phyloP scores from a whole-genome alignment of 2,329 filamentous ascomycete genomes.

The Aschersonia sp. region DNA sequence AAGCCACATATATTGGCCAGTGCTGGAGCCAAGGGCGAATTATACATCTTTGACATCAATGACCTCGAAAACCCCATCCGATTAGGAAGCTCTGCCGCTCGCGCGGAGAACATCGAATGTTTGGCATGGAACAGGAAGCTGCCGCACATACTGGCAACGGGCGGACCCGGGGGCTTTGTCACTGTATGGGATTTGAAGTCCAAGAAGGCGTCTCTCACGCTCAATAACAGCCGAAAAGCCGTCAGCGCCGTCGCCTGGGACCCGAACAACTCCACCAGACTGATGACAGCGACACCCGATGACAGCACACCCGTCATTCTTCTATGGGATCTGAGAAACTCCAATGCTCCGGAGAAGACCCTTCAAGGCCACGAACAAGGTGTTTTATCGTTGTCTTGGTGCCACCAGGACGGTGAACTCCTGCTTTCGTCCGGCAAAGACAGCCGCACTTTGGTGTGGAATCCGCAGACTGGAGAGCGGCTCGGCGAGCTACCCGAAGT shows the following conservation, averaged over 20 bases:
- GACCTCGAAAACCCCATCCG: constrained; percentile 80
- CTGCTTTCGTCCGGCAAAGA: constrained; percentile 92
- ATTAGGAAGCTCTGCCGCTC: constrained; percentile 73
- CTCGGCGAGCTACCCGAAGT: constrained; percentile 92
- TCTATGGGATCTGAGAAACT: constrained; percentile 91
- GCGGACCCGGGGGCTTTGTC: constrained; percentile 84
- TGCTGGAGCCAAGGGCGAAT: constrained; percentile 85
- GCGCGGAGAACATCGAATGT: constrained; percentile 90
- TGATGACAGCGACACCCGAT: constrained; percentile 82
- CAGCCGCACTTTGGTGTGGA: constrained; percentile 92
- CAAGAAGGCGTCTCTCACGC: constrained; percentile 89
- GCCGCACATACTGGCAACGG: constrained; percentile 87
- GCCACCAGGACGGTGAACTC: constrained; percentile 75
- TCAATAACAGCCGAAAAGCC: constrained; percentile 90
- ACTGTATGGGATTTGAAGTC: constrained; percentile 98
- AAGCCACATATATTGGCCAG: constrained; percentile 85
- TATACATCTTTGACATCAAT: constrained; percentile 91
- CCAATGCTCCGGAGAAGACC: constrained; percentile 81
- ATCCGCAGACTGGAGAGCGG: constrained; percentile 75
- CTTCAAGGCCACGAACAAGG: constrained; percentile 90
- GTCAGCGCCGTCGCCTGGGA: constrained; percentile 97
- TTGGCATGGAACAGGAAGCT: constrained; percentile 99
- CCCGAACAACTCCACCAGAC: constrained; percentile 84
- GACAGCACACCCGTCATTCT: constrained; percentile 80
- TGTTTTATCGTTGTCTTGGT: constrained; percentile 91